Percentiles rank a stretch among this genome's conserved stretches.
Conservation (phyloP, 495 filamentous ascomycete genomes). For the Cercophora sp. region DNA sequence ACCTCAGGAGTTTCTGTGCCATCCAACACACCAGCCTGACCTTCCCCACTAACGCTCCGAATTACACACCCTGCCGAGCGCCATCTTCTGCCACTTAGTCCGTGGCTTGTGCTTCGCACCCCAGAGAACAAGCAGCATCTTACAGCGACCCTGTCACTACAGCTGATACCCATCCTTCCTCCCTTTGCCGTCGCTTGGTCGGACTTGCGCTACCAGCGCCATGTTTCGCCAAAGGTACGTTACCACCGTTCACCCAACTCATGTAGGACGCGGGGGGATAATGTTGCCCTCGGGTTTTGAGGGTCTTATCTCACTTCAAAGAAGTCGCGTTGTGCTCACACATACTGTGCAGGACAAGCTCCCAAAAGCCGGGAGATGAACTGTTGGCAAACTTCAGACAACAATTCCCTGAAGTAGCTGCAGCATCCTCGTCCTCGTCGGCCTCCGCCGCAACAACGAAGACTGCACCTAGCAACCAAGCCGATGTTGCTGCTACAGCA, state of each 20-base stretch:
- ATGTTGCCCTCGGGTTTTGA: too few species aligned
- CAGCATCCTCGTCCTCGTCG: slow-evolving; percentile 30
- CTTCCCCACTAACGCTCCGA: slow-evolving; percentile 10
- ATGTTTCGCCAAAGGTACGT: slow-evolving; percentile 41
- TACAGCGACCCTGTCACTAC: not conserved
- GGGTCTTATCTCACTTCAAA: too few species aligned
- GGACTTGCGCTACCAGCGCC: too few species aligned
- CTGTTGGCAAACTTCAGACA: slow-evolving; percentile 80
- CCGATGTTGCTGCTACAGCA: slow-evolving; percentile 36
- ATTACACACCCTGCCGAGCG: too few species aligned
- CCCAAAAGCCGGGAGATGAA: slow-evolving; percentile 83
- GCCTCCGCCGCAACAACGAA: slow-evolving; percentile 28
- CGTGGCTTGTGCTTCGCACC: too few species aligned
- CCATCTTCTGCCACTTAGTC: too few species aligned
- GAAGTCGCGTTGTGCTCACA: slow-evolving; percentile 23
- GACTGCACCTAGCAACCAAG: slow-evolving; percentile 36
- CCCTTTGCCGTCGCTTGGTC: too few species aligned
- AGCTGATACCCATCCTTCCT: too few species aligned
- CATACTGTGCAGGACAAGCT: slow-evolving; percentile 57
- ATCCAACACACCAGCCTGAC: not conserved
- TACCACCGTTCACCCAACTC: too few species aligned
- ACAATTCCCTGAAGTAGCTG: slow-evolving; percentile 63
- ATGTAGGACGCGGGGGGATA: too few species aligned
- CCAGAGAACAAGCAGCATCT: too few species aligned
- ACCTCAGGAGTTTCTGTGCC: not conserved